A percentile compares a stretch with the other conserved stretches of the same genome.
phyloP scores from a whole-genome alignment of 495 filamentous ascomycete genomes.

The Astrothelium macrocarpum region DNA sequence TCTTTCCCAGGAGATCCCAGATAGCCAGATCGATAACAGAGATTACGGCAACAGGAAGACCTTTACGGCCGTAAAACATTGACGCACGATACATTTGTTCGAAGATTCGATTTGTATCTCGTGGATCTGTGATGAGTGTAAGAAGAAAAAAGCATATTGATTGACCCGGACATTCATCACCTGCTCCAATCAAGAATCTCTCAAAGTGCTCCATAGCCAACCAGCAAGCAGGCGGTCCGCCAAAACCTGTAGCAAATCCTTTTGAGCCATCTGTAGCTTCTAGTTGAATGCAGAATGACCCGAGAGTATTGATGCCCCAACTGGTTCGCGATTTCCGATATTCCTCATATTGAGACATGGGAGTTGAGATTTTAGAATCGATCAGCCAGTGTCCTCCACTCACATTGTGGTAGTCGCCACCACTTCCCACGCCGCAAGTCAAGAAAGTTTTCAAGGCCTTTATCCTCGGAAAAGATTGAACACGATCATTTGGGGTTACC shows the following conservation, averaged over 20 bases:
- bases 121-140: constrained; percentile 47
- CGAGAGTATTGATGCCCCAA: constrained; percentile 92
- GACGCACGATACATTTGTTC: constrained; percentile 93
- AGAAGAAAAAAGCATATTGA: background rate
- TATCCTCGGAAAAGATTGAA: constrained; percentile 54
- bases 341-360: constrained; percentile 78
- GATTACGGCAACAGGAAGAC: constrained; percentile 79
- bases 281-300: constrained; percentile 88
- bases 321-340: constrained; percentile 80
- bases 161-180: constrained; percentile 27
- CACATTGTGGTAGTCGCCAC: constrained; percentile 94
- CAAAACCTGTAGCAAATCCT: constrained; percentile 88
- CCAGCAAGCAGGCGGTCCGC: constrained; percentile 89
- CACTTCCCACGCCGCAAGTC: constrained; percentile 76
- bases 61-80: constrained; percentile 93
- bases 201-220: constrained; percentile 84
- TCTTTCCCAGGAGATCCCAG: constrained; percentile 85
- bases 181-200: constrained; percentile 75
- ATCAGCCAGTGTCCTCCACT: constrained; percentile 87
- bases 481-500: background rate
- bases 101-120: constrained; percentile 79
- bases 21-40: constrained; percentile 86
- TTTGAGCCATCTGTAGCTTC: constrained; percentile 81
- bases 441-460: constrained; percentile 73
- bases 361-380: constrained; percentile 81